Evolutionary conservation across 2,329 filamentous ascomycete species (phyloP).

Genomic region (Fusarium solani-melongenae): DNA sequence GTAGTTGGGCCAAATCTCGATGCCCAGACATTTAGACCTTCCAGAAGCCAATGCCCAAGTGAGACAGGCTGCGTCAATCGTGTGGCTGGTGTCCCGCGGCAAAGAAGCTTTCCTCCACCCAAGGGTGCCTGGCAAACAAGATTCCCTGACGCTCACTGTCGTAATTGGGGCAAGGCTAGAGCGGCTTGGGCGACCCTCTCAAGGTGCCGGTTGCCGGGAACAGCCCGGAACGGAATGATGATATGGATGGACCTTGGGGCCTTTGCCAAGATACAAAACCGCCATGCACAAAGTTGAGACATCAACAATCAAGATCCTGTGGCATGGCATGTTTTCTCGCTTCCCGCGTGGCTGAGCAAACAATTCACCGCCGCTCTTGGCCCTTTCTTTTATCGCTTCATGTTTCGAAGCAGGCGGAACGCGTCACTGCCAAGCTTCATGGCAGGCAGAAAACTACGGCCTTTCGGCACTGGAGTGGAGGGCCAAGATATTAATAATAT

Average conservation of each 20-base stretch:
- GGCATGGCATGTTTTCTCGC: background rate
- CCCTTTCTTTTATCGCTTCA: conserved; percentile 9
- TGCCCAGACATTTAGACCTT: conserved; percentile 3
- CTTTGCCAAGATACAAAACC: background rate
- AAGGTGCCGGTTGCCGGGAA: conserved; percentile 37
- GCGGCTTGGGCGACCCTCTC: conserved; percentile 3
- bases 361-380: background rate
- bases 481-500: conserved; percentile 30
- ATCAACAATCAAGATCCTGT: background rate
- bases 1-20: conserved; percentile 26
- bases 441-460: conserved; percentile 22
- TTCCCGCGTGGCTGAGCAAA: conserved; percentile 3
- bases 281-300: conserved; percentile 5
- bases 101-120: background rate
- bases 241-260: background rate
- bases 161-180: conserved; percentile 19
- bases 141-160: conserved; percentile 32
- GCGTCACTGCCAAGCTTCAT: conserved; percentile 43
- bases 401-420: conserved; percentile 22
- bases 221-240: conserved; percentile 1
- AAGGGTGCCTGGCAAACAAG: conserved; percentile 19
- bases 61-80: conserved; percentile 12
- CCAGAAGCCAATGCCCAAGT: background rate
- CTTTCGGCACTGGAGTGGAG: conserved; percentile 36
- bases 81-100: conserved; percentile 9